Percentiles rank a stretch among this genome's conserved stretches.
phyloP scores from a whole-genome alignment of 2,329 filamentous ascomycete genomes.

The Hypomyces rosellus region DNA sequence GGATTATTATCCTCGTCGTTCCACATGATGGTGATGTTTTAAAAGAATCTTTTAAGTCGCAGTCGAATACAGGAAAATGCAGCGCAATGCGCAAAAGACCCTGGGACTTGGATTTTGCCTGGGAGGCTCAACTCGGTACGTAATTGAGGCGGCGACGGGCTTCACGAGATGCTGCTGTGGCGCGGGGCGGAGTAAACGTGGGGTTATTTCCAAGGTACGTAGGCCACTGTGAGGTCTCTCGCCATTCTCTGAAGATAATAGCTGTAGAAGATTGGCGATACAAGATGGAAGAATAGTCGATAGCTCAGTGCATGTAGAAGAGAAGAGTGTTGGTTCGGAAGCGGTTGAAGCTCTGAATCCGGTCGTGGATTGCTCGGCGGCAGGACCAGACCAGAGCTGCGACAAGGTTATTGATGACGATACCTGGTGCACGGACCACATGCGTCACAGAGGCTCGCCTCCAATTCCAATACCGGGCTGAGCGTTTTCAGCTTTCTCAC shows the following conservation, averaged over 20 bases:
- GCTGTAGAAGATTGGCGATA: background rate
- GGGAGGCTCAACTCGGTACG: too few species aligned
- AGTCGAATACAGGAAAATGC: background rate
- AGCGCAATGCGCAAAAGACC: too few species aligned
- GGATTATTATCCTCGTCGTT: slow-evolving; percentile 98
- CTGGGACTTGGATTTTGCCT: too few species aligned
- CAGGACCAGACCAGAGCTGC: background rate
- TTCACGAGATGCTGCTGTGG: background rate
- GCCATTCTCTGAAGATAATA: slow-evolving; percentile 16
- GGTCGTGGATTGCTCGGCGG: slow-evolving; percentile 4
- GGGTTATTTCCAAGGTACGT: slow-evolving; percentile 12
- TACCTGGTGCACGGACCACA: slow-evolving; percentile 13
- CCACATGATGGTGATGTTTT: slow-evolving; percentile 61
- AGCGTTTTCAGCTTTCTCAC: too few species aligned
- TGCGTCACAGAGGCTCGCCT: background rate
- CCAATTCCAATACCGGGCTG: too few species aligned
- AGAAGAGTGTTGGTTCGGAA: background rate
- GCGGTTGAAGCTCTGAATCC: slow-evolving; percentile 8
- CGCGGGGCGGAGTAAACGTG: slow-evolving; percentile 13
- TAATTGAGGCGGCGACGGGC: slow-evolving; percentile 6
- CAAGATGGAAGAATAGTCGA: background rate
- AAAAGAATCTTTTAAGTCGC: background rate
- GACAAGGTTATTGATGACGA: slow-evolving; percentile 12
- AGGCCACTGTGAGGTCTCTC: slow-evolving; percentile 13
- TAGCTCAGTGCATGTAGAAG: slow-evolving; percentile 3